These are phyloP conservation scores for Cercospora sp. DNA, from an alignment of 2,329 filamentous ascomycete species.

Conservation along the genomic window DNA sequence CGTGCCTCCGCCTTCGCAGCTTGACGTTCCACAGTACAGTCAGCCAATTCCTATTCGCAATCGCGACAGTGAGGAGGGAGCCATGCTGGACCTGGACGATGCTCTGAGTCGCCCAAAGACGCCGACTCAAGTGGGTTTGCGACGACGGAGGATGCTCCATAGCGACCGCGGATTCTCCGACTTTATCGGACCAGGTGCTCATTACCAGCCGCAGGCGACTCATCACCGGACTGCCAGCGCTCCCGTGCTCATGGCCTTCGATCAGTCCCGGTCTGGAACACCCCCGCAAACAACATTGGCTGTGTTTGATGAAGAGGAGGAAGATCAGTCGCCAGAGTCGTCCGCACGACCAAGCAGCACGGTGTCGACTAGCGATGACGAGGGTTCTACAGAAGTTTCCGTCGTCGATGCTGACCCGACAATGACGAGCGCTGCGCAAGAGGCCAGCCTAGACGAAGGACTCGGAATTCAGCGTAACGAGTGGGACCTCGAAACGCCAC, in stretches of 20 bases:
- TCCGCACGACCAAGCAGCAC: conserved; percentile 16
- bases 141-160: conserved; percentile 69
- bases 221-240: conserved; percentile 79
- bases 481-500: conserved; percentile 29
- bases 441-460: conserved; percentile 23
- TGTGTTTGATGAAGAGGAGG: conserved; percentile 70
- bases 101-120: conserved; percentile 92
- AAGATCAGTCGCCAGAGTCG: conserved; percentile 24
- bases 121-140: conserved; percentile 63
- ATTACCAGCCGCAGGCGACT: conserved; percentile 50
- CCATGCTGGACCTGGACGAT: conserved; percentile 91
- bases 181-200: conserved; percentile 67
- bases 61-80: conserved; percentile 58
- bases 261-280: conserved; percentile 42
- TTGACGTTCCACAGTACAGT: conserved; percentile 14
- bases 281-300: conserved; percentile 67
- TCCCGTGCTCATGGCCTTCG: conserved; percentile 75
- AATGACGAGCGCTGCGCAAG: conserved; percentile 2
- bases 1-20: neutral
- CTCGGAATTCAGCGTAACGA: conserved; percentile 26
- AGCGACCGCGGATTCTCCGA: conserved; percentile 72
- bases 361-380: conserved; percentile 20
- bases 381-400: conserved; percentile 33
- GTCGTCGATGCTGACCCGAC: conserved; percentile 34
- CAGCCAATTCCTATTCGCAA: conserved; percentile 19